Base-by-base conservation (phyloP, 495 filamentous ascomycete genomes). In the Chaetomium tenue region DNA sequence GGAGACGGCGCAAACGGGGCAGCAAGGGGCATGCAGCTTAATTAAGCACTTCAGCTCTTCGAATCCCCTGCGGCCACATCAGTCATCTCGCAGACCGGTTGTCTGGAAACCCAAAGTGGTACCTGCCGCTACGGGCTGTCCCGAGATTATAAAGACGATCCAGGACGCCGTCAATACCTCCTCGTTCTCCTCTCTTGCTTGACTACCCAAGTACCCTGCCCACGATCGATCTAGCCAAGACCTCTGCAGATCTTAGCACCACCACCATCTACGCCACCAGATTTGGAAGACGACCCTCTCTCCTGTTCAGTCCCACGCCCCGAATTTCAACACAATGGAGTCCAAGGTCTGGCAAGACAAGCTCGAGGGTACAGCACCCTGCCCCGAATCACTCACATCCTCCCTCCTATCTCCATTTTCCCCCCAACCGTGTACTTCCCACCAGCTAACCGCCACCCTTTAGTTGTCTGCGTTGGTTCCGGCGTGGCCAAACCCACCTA, bases 401-500 rank as follows among this genome's bases (percentile, higher is more conserved):
- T 13, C 3, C 42, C 4, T 16, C 15, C 13, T 23, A 28, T 40
- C 33, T 40, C 18, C 6, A 7, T 13, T 26, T 50, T 15, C 40
- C 44, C 23, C 48, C 55, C 50, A 47, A 47, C 18, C 61, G n/a
- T 20, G 26, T 26, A 50, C 30, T 51, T 62, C 25, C 62, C 51
- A 40, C 40, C 22, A 20, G 56, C 20, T 56, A 58, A 56, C 16
- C 13, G 50, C 11, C 15, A 4, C 15, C 50, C 15, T 6, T 6
- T 71, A 91, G 89, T 85, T 15, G 79, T 86, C 66, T 92, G 89
- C 76, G 76, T 75, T 55, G 76, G 78, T 55, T 77, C 70, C 46
- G 83, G 86, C 65, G 70, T 87, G 22, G 73, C 77, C 37, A 70
- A 77, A 52, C 90, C 90, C 28, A 74, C 83, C 52, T 93, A 85